Evolutionary conservation across 2,329 filamentous ascomycete genomes (phyloP), one percentile per base, ranked within the genome.

Genomic region (Cladophialophora exuberans): DNA sequence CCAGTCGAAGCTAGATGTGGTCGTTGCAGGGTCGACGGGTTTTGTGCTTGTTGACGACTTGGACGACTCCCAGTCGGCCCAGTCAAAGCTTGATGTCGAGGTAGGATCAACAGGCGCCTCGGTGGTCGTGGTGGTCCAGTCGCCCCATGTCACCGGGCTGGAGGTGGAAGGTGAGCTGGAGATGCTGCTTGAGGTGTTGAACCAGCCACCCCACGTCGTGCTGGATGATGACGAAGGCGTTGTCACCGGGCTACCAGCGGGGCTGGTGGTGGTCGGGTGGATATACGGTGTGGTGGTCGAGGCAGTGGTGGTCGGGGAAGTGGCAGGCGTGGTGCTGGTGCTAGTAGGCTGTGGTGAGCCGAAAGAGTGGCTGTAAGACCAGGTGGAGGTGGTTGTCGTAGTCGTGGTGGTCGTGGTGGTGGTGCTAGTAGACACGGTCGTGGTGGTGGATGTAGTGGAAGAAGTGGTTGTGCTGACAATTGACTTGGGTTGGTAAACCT

Each of bases 401-500:
- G 45, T 35, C 6, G 26, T 44, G n/a, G 35, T 44, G 11, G 46
- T 44, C 3, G 45, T 49, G 9, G 38, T 54, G 11, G 54, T 57
- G 13, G 53, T 53, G 26, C 30, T 56, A 10, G 57, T 46, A 13
- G 23, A 51, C 6, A 41, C 56, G 6, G 54, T 57, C 15, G 54
- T 54, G 1, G 52, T 60, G 2, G 50, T 57, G 7, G 51, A 46
- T 5, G 50, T 51, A 2, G 55, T 57, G 39, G 15, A 45, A 11
- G 46, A 50, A 10, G 52, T 54, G 3, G 56, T 54, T 6, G 42
- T 50, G n/a, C 38, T 54, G 9, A 44, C 45, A 9, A 56, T 41
- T 6, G 44, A 17, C 30, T 35, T 36, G 25, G 48, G 25, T 51
- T 79, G 73, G 67, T 78, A 90, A 13, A 89, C 80, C 71, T 81